Evolutionary conservation across 208 protist genomes (phyloP), one percentile per base, ranked within the genome.

Genomic region (Crithidia sp.): DNA sequence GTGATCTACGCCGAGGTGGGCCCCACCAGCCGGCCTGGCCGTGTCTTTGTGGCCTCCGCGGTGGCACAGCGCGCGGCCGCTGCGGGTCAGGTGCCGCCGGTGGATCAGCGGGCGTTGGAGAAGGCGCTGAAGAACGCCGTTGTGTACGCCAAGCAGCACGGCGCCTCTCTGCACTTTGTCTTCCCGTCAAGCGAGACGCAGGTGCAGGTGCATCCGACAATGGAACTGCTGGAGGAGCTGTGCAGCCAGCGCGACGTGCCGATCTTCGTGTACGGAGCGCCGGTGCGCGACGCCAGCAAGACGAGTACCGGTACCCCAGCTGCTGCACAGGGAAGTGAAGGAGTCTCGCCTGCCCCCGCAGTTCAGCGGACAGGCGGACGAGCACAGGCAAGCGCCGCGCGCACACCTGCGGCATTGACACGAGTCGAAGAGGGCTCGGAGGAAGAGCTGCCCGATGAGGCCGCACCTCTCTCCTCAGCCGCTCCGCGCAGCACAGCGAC

Each of bases 11-110:
- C 68, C 3, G 77, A 81, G 71, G 76, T 85, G 3, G 55, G 74
- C 9, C 50, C 72, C 12, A 53, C 36, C 10, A 65, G 54, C 4
- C 54, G 76, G 4, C 54, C 65, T 19, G 81, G 82, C 2, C 52
- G 83, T 17, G 50, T 93, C 39, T 87, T 77, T 59, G 67, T 89
- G 12, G 86, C 74, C 13, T 83, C 81, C 6, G 67, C 82, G 41
- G 61, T 91, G 13, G 79, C 71, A 6, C 84, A 91, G 71, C 41
- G 60, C 57, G 36, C 62, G 6, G 63, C 75, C 10, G 9, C 58
- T 10, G 19, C 59, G 3, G 84, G 82, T 0, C 55, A 64, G 40
- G 65, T 82, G 14, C 79, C 86, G 45, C 57, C 54, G 17, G 66
- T 85, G 5, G 76, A 87, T 66, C 39, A 74, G 13, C 36, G 47